Conservation (phyloP, 345 rosid genomes). For the Atalantia buxifolia region DNA sequence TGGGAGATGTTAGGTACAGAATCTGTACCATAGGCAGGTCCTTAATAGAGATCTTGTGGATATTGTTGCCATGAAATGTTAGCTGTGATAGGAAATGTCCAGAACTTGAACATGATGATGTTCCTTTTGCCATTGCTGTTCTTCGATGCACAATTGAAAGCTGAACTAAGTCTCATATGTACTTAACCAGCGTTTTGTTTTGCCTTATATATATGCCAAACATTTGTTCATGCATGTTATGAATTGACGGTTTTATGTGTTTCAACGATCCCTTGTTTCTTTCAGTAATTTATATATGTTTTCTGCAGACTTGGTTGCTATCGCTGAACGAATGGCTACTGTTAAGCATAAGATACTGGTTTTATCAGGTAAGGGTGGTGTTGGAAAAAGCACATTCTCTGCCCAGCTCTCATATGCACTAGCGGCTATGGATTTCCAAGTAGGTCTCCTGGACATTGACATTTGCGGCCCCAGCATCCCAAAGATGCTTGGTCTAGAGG, state of each 20-base stretch:
- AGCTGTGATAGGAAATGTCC: background rate
- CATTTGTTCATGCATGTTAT: background rate
- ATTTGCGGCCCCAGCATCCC: constrained; percentile 98
- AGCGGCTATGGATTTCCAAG: constrained; percentile 83
- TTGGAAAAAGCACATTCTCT: constrained; percentile 95
- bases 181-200: background rate
- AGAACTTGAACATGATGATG: background rate
- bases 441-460: constrained; percentile 86
- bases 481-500: constrained; percentile 93
- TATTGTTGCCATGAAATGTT: background rate
- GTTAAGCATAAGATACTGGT: constrained; percentile 88
- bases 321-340: constrained; percentile 92
- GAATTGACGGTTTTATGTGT: background rate
- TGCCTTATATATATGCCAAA: background rate
- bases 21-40: no score
- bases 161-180: background rate
- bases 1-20: no score
- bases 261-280: background rate
- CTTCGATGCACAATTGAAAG: background rate
- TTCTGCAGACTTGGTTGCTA: constrained; percentile 79
- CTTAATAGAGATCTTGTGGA: background rate
- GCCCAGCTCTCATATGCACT: constrained; percentile 88
- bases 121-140: background rate
- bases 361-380: constrained; percentile 95
- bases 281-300: background rate